Percentiles rank a stretch among this genome's conserved stretches.
These are phyloP conservation scores for Verticillium longisporum DNA, from an alignment of 2,329 filamentous ascomycete species.

Conservation along the genomic window DNA sequence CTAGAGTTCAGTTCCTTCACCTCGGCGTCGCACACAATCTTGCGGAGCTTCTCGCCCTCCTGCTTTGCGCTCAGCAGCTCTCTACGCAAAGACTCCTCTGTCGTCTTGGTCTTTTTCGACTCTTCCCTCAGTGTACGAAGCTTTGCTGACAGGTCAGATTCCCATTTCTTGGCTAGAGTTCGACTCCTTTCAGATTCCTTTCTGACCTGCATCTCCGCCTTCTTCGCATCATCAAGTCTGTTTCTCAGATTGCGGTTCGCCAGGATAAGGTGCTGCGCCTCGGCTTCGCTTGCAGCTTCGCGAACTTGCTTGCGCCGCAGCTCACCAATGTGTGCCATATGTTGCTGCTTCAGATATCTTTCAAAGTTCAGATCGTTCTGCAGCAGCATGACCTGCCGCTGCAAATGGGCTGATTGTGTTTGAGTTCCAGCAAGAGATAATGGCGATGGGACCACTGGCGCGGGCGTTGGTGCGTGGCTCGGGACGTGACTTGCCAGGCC, in stretches of 20 bases:
- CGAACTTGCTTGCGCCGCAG: conserved; percentile 67
- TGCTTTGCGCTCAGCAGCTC: conserved; percentile 51
- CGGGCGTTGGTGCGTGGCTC: conserved; percentile 19
- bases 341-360: conserved; percentile 75
- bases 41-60: conserved; percentile 59
- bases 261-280: conserved; percentile 75
- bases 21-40: conserved; percentile 62
- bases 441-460: conserved; percentile 14
- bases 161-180: conserved; percentile 70
- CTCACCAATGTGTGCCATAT: conserved; percentile 74
- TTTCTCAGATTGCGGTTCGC: conserved; percentile 67
- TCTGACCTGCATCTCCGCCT: conserved; percentile 61
- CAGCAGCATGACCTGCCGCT: conserved; percentile 67
- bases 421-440: conserved; percentile 11
- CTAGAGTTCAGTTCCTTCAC: conserved; percentile 57
- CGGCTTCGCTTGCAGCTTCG: conserved; percentile 72
- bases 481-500: conserved; percentile 20
- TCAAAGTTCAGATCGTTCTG: conserved; percentile 81
- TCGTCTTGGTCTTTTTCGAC: conserved; percentile 55
- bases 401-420: conserved; percentile 41
- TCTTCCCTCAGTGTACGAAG: conserved; percentile 62
- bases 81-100: conserved; percentile 48
- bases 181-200: conserved; percentile 68
- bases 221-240: conserved; percentile 66
- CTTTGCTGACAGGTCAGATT: conserved; percentile 62